These are phyloP conservation scores for Chytridium lagenaria DNA, from an alignment of 371 early-diverging fungal species.

Conservation along the genomic window DNA sequence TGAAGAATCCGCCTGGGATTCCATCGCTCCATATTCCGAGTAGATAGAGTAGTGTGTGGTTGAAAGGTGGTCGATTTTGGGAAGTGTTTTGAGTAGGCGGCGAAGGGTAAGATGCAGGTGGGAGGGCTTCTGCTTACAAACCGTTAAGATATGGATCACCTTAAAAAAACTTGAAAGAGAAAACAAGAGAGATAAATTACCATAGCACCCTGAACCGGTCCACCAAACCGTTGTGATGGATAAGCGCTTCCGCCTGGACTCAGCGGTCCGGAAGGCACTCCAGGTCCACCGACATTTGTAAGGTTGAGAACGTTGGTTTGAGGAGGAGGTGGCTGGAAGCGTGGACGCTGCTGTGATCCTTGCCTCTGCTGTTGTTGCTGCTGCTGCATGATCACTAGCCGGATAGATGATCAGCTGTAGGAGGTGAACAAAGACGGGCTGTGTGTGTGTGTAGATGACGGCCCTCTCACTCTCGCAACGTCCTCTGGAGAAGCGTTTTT, in stretches of 20 bases:
- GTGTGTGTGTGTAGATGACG: no score
- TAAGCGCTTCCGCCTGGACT: neutral
- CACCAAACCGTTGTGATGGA: neutral
- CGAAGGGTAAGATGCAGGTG: neutral
- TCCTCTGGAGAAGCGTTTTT: no score
- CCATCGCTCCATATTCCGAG: conserved; percentile 5
- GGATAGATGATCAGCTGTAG: neutral
- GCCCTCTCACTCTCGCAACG: no score
- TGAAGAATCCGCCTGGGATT: conserved; percentile 3
- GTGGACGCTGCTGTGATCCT: neutral
- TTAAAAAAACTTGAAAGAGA: neutral
- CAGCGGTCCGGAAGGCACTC: neutral
- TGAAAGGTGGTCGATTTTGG: neutral
- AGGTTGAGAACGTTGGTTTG: conserved; percentile 1
- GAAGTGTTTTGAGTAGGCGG: neutral
- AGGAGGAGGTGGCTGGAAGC: conserved; percentile 11
- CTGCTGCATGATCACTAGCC: neutral
- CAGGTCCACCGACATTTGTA: neutral
- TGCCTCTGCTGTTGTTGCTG: neutral
- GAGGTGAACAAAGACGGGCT: no score
- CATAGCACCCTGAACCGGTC: neutral
- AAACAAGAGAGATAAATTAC: neutral
- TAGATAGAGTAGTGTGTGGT: neutral
- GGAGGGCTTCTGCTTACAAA: neutral
- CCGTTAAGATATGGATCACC: neutral